Base-by-base conservation (phyloP, 1,139 yeast species). In the Geotrichum bryndzae region DNA sequence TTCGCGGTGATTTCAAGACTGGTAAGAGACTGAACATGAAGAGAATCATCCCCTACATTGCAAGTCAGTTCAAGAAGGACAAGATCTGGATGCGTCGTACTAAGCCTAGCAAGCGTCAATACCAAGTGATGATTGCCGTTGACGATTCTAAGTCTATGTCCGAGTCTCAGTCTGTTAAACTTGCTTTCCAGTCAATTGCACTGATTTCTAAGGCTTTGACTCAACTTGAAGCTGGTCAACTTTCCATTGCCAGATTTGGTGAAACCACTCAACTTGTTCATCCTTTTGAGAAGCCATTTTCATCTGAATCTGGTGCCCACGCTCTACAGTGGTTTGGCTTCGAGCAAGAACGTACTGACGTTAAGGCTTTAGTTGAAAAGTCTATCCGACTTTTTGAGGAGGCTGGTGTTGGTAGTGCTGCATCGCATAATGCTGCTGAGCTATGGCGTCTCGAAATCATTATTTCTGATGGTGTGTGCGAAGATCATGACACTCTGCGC, bases 101-200 rank as follows among this genome's bases (percentile, higher is more conserved):
- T 8, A 94, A 94, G 73, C 99, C 99, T 61, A 89, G 96, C 67
- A 94, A 95, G 77, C 86, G 99, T 70, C 96, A 92, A 73, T 95
- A 94, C 75, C 99, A 95, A 77, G 88, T 95, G 66, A 90, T 95
- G 97, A 88, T 95, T 68, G 94, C 99, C 0, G 90, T 95, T 57
- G 99, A 95, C 77, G 97, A 95, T 73, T 94, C 99, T 54, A 91
- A 90, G 74, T 92, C 98, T 0, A 95, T 95, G 99, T 84, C 94
- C 63, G 98, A 94, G 74, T 88, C 97, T 46, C 86, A 86, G 68
- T 86, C 96, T 33, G 94, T 90, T 27, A 90, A 88, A 69, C 80
- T 95, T 66, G 98, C 99, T 0, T 91, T 91, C 82, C 92, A 94
- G 71, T 88, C 96, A 71, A 90, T 95, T 71, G 96, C 98, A 2